Base-by-base conservation (phyloP, 2,329 filamentous ascomycete genomes). In the Nemania bipapillata region DNA sequence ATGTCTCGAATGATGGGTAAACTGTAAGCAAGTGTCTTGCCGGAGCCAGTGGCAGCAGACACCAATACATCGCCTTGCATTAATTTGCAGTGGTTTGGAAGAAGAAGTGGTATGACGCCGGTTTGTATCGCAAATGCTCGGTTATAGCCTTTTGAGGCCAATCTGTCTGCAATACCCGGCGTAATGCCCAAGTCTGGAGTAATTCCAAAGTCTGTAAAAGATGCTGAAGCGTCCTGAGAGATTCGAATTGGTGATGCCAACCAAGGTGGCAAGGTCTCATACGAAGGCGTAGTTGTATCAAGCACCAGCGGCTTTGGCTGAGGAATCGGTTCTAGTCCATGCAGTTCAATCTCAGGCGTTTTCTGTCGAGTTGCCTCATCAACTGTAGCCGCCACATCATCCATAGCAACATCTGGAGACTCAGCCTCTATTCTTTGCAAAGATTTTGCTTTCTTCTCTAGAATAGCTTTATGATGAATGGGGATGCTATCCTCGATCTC, bases 11-110 rank as follows among this genome's bases (percentile, higher is more conserved):
- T 86, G 66, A 99, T 89, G 0, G 96, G 96, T 2, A 99, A 83
- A 0, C 95, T 88, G 76, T 99, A 99, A 0, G 95, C 92, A 17
- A 99, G 80, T 0, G 96, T 99, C 79, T 99, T 99, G 65, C 96
- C 96, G 0, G 96, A 98, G 8, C 96, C 96, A 0, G 96, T 99
- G 1, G 95, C 92, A 0, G 96, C 96, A 7, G 94, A 96, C 2
- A 99, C 90, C 52, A 97, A 91, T 4, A 99, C 81, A 78, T 99
- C 96, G 4, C 93, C 92, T 1, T 87, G 82, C 40, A 89, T 86
- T 40, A 86, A 83, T 64, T 86, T 83, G 49, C 86, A 85, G 0
- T 79, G 86, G 87, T 24, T 88, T 40, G 78, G 90, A 3, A 97
- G 83, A 4, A 99, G 85, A 47, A 97, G 84, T 0, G 95, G 94